Evolutionary conservation across 2,329 filamentous ascomycete species (phyloP), one percentile per base, ranked within the genome.

Genomic region (Aspergillus puulaauensis): DNA sequence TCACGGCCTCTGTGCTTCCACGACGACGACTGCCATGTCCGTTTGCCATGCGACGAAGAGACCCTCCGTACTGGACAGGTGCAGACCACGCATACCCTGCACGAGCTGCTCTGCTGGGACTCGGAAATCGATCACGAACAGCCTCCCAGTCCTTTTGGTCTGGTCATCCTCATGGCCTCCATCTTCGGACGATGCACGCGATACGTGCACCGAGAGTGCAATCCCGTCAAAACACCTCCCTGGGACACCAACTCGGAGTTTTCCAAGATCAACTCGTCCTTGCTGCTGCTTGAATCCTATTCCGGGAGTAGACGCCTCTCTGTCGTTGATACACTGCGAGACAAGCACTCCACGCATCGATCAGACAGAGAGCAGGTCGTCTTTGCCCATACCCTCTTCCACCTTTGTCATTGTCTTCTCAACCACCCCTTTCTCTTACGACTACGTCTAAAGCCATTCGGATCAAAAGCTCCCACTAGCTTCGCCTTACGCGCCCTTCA

Each of bases 201-300:
- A 57, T 71, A 73, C 45, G 66, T 66, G 2, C 64, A 71, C 39
- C 62, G 66, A 35, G 61, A 65, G 15, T 54, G 57, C 14, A 61
- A 52, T 17, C 61, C 60, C 7, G 64, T 67, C 41, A 52, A 60
- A 15, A 64, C 67, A 17, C 69, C 68, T 6, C 73, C 73, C 9
- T 76, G 73, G 73, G 70, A 74, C 51, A 68, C 73, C 1, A 67
- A 69, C 52, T 74, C 71, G 1, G 67, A 74, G 23, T 75, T 71
- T 50, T 62, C 72, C 1, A 60, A 60, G 2, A 72, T 74, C 24
- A 66, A 71, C 24, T 73, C 71, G 7, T 65, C 65, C 5, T 54
- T 75, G 17, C 54, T 73, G 7, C 64, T 69, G 17, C 59, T 73
- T 1, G 73, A 75, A 54, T 68, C 68, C 3, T 68, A 73, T 52